Evolutionary conservation across 176 grass and related monocot species (phyloP).

Genomic region (Zea luxurians): DNA sequence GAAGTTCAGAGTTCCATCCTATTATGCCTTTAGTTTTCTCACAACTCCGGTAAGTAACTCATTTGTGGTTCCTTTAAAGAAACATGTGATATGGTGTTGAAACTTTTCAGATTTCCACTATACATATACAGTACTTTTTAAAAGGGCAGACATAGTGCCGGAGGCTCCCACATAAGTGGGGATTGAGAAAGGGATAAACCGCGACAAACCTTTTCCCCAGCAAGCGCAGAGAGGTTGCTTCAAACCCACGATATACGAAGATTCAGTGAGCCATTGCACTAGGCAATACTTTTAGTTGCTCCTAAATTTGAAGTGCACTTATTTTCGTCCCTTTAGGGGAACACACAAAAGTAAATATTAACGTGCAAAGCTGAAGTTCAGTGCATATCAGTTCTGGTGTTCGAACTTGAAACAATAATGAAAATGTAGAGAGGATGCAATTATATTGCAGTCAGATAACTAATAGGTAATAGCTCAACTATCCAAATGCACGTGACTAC

Average conservation of each 20-base stretch:
- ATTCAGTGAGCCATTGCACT: too few species aligned
- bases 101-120: slow-evolving; percentile 15
- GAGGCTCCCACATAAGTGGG: too few species aligned
- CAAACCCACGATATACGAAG: too few species aligned
- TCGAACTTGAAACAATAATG: background rate
- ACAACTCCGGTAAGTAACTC: background rate
- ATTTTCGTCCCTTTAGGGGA: background rate
- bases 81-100: background rate
- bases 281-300: background rate
- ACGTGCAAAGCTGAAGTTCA: slow-evolving; percentile 14
- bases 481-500: background rate
- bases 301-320: slow-evolving; percentile 1
- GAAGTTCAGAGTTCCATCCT: slow-evolving; percentile 4
- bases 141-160: too few species aligned
- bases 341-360: background rate
- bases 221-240: too few species aligned
- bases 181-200: too few species aligned
- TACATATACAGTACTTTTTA: background rate
- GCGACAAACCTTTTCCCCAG: too few species aligned
- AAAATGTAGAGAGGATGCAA: slow-evolving; percentile 5
- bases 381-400: slow-evolving; percentile 8
- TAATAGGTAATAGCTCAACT: slow-evolving; percentile 13
- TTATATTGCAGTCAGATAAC: background rate
- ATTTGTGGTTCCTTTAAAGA: background rate
- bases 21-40: background rate